Conservation (phyloP, 305 asterid species). For the Fraxinus albicans region DNA sequence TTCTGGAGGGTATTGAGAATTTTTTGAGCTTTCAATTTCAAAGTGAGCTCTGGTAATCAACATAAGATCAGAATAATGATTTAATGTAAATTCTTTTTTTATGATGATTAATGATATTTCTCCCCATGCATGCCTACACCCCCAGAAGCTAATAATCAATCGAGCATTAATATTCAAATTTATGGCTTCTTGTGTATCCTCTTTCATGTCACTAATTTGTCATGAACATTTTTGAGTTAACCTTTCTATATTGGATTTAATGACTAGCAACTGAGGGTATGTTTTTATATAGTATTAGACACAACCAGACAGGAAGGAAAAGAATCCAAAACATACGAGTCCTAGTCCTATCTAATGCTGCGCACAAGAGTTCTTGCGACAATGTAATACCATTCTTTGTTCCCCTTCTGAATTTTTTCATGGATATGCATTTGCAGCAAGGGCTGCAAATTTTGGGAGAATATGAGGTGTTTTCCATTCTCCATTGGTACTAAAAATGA, state of each 20-base stretch:
- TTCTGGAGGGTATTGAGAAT: background rate
- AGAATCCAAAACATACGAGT: background rate
- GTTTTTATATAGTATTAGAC: background rate
- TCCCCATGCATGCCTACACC: slow-evolving; percentile 27
- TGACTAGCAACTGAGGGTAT: background rate
- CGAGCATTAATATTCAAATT: background rate
- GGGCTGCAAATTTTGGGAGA: slow-evolving; percentile 7
- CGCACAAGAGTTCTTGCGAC: background rate
- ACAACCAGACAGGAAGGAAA: background rate
- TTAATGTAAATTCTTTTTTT: slow-evolving; percentile 10
- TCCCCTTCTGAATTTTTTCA: background rate
- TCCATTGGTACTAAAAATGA: slow-evolving; percentile 35
- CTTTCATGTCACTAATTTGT: background rate
- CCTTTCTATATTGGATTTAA: background rate
- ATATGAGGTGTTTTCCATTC: slow-evolving; percentile 71
- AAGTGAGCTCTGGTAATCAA: slow-evolving; percentile 3
- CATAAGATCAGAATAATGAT: slow-evolving; percentile 3
- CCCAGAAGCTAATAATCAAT: background rate
- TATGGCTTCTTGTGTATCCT: background rate
- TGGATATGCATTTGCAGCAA: background rate
- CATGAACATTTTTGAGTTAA: background rate
- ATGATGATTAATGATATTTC: slow-evolving; percentile 31
- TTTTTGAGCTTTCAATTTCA: background rate
- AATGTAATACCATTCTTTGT: background rate
- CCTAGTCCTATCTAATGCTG: background rate